Base-by-base conservation (phyloP, 78 protist species). In the Polysphondylium violaceum region DNA sequence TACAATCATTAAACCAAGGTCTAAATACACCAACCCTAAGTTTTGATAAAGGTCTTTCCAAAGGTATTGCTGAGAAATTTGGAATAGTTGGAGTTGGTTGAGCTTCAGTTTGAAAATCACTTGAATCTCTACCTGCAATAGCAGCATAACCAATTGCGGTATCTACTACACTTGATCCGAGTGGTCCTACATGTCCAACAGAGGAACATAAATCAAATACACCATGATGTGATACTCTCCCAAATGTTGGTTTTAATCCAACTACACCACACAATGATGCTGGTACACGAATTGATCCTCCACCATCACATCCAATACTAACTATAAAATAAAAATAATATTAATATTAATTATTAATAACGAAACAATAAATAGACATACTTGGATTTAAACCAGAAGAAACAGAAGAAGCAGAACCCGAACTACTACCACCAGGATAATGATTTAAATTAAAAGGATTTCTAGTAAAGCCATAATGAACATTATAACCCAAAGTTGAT, bases 281-380 rank as follows among this genome's bases (percentile, higher is more conserved):
- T 25, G 96, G 96, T 11, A 90, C 75, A 50, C 95, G 64, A 41
- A 92, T 56, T 8, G 95, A 92, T 41, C 96, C 96, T 58, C 95
- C 96, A 55, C 94, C 94, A 75, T 94, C 93, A 81, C 90, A 63
- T 25, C 92, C 94, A 21, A 87, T 59, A 87, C 86, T 76, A 0
- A 87, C 35, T 35, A 35, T 36, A 43, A 43, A 74, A 44, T n/a
- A n/a, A 68, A 68, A 68, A n/a, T 47, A 68, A 68, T 17, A 68
- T 47, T 68, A 68, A 68, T 50, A 47, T 44, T 47, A n/a, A n/a
- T n/a, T n/a, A n/a, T n/a, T n/a, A n/a, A 21, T 68, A 68, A 44
- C 21, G 23, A 11, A 73, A 3, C 50, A 44, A 27, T 59, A 56
- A 59, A 78, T 19, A n/a, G 50, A 83, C 8, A 5, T 65, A 65